phyloP scores from a whole-genome alignment of 768 basidiomycete genomes.

The Podaxis sp. region DNA sequence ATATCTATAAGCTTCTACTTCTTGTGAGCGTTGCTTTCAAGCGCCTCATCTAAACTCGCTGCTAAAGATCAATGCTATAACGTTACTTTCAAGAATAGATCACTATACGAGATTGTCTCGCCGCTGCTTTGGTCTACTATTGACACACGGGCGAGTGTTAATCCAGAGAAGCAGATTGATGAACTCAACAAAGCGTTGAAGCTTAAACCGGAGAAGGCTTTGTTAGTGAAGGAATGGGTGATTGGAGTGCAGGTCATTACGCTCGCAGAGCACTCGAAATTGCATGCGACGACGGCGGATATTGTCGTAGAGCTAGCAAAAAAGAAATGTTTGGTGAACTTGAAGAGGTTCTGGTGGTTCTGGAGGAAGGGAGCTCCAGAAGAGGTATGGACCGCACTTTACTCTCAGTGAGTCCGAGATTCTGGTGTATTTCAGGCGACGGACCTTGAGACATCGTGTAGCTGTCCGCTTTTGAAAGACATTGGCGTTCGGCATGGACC shows the following conservation, averaged over 20 bases:
- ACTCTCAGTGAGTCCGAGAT: not conserved
- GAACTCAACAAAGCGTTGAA: not conserved
- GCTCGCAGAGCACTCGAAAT: not conserved
- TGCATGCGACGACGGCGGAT: not conserved
- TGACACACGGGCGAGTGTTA: not conserved
- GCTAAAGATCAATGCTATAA: not conserved
- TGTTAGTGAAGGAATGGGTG: not conserved
- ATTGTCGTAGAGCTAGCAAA: not conserved
- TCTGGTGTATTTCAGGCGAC: not conserved
- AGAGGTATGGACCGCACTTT: conserved; percentile 1
- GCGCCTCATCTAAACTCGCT: not conserved
- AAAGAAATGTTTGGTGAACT: not conserved
- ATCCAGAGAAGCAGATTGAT: not conserved
- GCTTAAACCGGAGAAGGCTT: not conserved
- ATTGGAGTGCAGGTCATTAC: not conserved
- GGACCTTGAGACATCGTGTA: not conserved
- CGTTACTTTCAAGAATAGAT: not conserved
- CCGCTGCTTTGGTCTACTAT: not conserved
- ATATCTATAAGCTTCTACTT: not conserved
- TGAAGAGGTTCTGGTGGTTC: conserved; percentile 7
- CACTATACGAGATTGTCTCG: not conserved
- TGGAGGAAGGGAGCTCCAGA: conserved; percentile 21
- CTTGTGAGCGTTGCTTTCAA: not conserved
- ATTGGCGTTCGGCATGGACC: conserved; percentile 7
- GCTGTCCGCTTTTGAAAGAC: conserved; percentile 8